Percentiles rank a stretch among this genome's conserved stretches.
phyloP scores from a whole-genome alignment of 73 alveolate species.

The Tetrahymena malaccensis region DNA sequence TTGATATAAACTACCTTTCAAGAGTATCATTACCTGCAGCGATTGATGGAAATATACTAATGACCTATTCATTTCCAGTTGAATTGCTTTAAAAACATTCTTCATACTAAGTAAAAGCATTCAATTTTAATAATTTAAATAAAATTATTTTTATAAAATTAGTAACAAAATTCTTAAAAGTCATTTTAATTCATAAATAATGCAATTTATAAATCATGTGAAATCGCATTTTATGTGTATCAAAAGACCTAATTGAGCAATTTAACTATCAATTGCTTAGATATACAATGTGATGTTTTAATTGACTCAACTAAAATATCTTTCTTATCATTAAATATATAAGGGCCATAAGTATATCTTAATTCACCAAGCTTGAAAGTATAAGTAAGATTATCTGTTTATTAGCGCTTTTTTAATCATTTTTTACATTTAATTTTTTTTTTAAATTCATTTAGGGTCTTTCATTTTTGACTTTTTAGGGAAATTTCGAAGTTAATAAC shows the following conservation, averaged over 20 bases:
- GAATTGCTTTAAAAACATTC: neutral
- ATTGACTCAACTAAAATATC: neutral
- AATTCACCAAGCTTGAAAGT: neutral
- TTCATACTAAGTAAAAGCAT: neutral
- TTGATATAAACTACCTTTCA: neutral
- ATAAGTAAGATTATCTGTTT: neutral
- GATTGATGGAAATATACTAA: neutral
- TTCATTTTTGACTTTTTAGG: neutral
- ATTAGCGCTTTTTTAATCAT: neutral
- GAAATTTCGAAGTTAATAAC: neutral
- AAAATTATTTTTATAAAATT: neutral
- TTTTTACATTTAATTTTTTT: neutral
- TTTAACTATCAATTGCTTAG: neutral
- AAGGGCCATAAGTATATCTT: neutral
- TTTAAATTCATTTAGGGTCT: neutral
- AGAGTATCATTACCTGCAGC: neutral
- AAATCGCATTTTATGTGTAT: neutral
- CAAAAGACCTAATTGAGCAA: neutral
- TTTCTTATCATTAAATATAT: neutral
- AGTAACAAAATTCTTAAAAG: neutral
- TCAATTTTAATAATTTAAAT: neutral
- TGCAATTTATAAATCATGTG: neutral
- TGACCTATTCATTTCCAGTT: neutral
- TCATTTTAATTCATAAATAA: neutral
- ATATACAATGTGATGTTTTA: neutral